Percentiles rank a stretch among this genome's conserved stretches.
Conservation (phyloP, 192 early-diverging fungal species). For the Spizellomyces sp. region DNA sequence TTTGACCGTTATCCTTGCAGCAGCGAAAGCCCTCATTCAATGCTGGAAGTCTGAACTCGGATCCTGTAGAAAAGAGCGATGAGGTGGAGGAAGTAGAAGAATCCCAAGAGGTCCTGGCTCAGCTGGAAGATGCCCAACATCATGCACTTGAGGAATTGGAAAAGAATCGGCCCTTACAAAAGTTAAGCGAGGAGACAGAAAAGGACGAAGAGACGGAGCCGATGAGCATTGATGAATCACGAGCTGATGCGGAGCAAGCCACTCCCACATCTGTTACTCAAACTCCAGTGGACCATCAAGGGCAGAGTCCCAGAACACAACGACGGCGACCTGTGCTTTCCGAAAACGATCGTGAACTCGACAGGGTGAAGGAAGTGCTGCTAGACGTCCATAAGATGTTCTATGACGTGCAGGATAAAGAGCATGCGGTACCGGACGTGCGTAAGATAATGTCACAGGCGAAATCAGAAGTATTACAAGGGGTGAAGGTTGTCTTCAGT, state of each 20-base stretch:
- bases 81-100: not conserved
- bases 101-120: not conserved
- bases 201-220: not conserved
- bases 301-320: not conserved
- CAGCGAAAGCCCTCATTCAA: not conserved
- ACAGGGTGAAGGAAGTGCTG: slow-evolving; percentile 55
- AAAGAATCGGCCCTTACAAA: slow-evolving; percentile 28
- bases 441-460: slow-evolving; percentile 61
- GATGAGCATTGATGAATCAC: not conserved
- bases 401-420: slow-evolving; percentile 34
- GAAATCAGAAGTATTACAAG: slow-evolving; percentile 66
- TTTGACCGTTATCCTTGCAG: not conserved
- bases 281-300: not conserved
- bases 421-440: slow-evolving; percentile 25
- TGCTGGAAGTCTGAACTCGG: not conserved
- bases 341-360: slow-evolving; percentile 50
- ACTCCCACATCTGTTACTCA: too few relatives aligned
- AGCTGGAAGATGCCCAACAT: slow-evolving; percentile 15
- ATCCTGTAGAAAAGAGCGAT: not conserved
- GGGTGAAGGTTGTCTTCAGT: slow-evolving; percentile 75
- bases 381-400: slow-evolving; percentile 68
- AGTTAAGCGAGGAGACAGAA: slow-evolving; percentile 20
- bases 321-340: slow-evolving; percentile 19
- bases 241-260: not conserved
- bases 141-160: slow-evolving; percentile 19